Percentiles rank a stretch among this genome's conserved stretches.
phyloP scores from a whole-genome alignment of 441 rosid genomes.

The Corymbia calophylla region DNA sequence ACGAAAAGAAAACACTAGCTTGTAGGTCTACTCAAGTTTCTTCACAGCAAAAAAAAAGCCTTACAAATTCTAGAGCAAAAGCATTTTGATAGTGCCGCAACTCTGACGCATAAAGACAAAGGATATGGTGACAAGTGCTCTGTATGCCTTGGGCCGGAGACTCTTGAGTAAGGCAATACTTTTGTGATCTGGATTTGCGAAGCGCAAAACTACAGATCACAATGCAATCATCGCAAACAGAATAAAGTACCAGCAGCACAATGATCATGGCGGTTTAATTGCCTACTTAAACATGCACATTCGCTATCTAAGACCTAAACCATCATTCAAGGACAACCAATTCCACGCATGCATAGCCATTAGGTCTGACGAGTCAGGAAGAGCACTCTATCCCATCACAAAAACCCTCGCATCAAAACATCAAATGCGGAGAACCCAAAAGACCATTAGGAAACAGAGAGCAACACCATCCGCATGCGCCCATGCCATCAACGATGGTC shows the following conservation, averaged over 20 bases:
- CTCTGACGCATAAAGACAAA: not conserved
- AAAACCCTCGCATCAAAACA: not conserved
- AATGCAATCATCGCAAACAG: not conserved
- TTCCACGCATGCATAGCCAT: not conserved
- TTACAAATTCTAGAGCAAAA: not conserved
- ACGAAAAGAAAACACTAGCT: not conserved
- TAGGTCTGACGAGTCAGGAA: not conserved
- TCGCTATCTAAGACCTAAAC: not conserved
- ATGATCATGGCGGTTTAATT: not conserved
- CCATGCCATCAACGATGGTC: not conserved
- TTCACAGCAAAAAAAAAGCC: not conserved
- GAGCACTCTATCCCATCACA: not conserved
- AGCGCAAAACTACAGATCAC: not conserved
- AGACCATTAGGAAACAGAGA: not conserved
- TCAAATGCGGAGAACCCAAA: not conserved
- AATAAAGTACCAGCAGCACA: not conserved
- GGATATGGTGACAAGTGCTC: not conserved
- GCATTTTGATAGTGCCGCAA: not conserved
- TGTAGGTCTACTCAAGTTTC: not conserved
- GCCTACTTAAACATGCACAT: not conserved
- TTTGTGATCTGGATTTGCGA: not conserved
- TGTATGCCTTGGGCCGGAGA: not conserved
- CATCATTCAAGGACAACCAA: not conserved
- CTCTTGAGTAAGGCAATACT: not conserved
- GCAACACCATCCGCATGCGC: not conserved